Evolutionary conservation across 805 yeast species (phyloP).

Genomic region (Zygosaccharomyces bailii): DNA sequence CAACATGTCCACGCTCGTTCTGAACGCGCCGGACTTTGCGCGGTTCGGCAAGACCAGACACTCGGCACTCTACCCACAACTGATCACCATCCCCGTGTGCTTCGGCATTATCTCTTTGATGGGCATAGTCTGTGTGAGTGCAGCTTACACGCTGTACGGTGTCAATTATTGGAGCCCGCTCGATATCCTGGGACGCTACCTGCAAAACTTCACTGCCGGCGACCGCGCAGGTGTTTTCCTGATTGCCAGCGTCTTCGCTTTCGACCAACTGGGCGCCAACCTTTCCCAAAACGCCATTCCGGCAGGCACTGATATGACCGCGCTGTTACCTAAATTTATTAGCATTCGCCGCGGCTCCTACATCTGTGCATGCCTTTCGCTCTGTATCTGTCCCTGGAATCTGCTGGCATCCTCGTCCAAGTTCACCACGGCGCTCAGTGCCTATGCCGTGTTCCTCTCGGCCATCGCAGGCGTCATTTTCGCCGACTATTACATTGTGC

Average conservation of each 20-base stretch:
- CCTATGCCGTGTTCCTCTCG: slow-evolving; percentile 78
- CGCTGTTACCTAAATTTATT: slow-evolving; percentile 58
- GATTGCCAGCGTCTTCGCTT: slow-evolving; percentile 63
- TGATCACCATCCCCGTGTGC: slow-evolving; percentile 66
- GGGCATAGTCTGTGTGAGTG: slow-evolving; percentile 81
- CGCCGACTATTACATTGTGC: slow-evolving; percentile 65
- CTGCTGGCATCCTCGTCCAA: slow-evolving; percentile 63
- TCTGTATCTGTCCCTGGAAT: slow-evolving; percentile 81
- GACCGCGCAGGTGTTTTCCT: slow-evolving; percentile 79
- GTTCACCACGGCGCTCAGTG: slow-evolving; percentile 76
- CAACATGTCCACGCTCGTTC: slow-evolving; percentile 83
- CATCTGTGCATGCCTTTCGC: slow-evolving; percentile 68
- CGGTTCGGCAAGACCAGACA: slow-evolving; percentile 65
- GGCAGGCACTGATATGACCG: slow-evolving; percentile 71
- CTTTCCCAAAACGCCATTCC: slow-evolving; percentile 68
- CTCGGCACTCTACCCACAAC: slow-evolving; percentile 54
- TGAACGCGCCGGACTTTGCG: slow-evolving; percentile 86
- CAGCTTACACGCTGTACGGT: slow-evolving; percentile 64
- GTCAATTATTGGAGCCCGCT: slow-evolving; percentile 80
- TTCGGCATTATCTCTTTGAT: slow-evolving; percentile 79
- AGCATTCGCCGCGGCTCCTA: slow-evolving; percentile 79
- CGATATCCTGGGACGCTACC: slow-evolving; percentile 64
- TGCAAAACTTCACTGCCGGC: slow-evolving; percentile 50
- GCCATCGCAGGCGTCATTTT: slow-evolving; percentile 76
- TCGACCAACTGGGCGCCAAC: slow-evolving; percentile 78